Evolutionary conservation across 164 flowering plant species (phyloP).

Genomic region (Litsea cubeba): DNA sequence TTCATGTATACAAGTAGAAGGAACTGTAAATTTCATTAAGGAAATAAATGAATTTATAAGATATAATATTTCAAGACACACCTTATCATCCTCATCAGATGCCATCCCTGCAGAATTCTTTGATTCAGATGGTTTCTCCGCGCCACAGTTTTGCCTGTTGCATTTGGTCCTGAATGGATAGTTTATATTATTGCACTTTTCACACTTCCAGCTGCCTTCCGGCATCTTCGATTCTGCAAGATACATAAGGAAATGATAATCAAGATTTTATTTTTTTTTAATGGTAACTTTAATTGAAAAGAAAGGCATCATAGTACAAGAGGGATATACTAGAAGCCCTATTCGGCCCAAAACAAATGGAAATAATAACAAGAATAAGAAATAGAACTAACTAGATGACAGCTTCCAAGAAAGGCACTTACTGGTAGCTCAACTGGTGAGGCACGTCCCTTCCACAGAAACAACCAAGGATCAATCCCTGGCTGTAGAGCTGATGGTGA

Average conservation of each 20-base stretch:
- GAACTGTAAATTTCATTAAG: slow-evolving; percentile 16
- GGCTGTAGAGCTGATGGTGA: too few species aligned
- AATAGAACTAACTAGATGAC: background rate
- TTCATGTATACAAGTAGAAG: slow-evolving; percentile 13
- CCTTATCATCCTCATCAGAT: slow-evolving; percentile 69
- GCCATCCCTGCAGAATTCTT: slow-evolving; percentile 43
- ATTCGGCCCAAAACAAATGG: too few species aligned
- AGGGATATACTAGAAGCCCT: too few species aligned
- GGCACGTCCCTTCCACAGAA: too few species aligned
- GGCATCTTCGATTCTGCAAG: slow-evolving; percentile 82
- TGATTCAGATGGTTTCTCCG: slow-evolving; percentile 79
- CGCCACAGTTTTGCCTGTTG: slow-evolving; percentile 97
- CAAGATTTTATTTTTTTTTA: too few species aligned
- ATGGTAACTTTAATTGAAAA: too few species aligned
- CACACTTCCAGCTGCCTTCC: slow-evolving; percentile 99
- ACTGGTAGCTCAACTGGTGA: too few species aligned
- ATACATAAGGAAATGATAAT: background rate
- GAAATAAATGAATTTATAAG: background rate
- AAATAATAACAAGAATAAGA: background rate
- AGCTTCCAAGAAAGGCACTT: too few species aligned
- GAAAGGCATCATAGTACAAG: too few species aligned
- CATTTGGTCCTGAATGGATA: slow-evolving; percentile 96
- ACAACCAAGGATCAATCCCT: too few species aligned
- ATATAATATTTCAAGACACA: slow-evolving; percentile 41
- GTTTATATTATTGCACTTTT: slow-evolving; percentile 85